Evolutionary conservation across 208 protist genomes (phyloP).

Genomic region (Angomonas deanei): DNA sequence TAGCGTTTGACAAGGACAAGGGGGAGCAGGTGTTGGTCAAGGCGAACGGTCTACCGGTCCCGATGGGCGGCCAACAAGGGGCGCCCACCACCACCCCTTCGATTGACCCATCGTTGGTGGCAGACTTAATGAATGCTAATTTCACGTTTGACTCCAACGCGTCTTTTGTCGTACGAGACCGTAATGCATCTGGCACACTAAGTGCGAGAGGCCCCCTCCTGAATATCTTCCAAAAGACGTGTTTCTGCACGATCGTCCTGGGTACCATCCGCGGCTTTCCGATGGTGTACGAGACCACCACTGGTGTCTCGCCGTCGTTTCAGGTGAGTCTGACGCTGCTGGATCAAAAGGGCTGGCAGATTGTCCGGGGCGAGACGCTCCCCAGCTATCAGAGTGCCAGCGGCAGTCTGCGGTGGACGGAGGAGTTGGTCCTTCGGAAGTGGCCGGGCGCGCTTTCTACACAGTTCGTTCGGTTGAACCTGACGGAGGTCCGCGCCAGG

Average conservation of each 20-base stretch:
- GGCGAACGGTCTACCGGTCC: slow-evolving; percentile 65
- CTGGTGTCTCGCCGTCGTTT: slow-evolving; percentile 75
- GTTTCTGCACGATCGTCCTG: slow-evolving; percentile 71
- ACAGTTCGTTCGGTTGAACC: slow-evolving; percentile 85
- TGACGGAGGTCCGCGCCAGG: slow-evolving; percentile 72
- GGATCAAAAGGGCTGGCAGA: slow-evolving; percentile 81
- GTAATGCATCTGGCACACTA: slow-evolving; percentile 16
- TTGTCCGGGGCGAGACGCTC: slow-evolving; percentile 72
- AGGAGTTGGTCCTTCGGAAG: slow-evolving; percentile 79
- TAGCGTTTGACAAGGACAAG: slow-evolving; percentile 73
- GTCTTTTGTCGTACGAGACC: slow-evolving; percentile 51
- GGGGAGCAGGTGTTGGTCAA: slow-evolving; percentile 69
- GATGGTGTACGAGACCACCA: slow-evolving; percentile 73
- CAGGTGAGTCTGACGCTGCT: slow-evolving; percentile 80
- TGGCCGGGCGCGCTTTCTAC: slow-evolving; percentile 73
- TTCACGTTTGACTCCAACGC: slow-evolving; percentile 44
- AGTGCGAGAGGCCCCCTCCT: slow-evolving; percentile 48
- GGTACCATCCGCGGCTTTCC: slow-evolving; percentile 82
- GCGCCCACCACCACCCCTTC: not conserved
- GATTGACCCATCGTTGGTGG: not conserved
- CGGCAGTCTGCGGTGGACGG: slow-evolving; percentile 73
- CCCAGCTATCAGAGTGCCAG: slow-evolving; percentile 84
- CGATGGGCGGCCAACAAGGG: slow-evolving; percentile 33
- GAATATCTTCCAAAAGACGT: slow-evolving; percentile 79
- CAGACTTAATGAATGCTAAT: slow-evolving; percentile 6